These are phyloP conservation scores for Penicilliopsis zonata DNA, from an alignment of 495 filamentous ascomycete species.

Conservation along the genomic window DNA sequence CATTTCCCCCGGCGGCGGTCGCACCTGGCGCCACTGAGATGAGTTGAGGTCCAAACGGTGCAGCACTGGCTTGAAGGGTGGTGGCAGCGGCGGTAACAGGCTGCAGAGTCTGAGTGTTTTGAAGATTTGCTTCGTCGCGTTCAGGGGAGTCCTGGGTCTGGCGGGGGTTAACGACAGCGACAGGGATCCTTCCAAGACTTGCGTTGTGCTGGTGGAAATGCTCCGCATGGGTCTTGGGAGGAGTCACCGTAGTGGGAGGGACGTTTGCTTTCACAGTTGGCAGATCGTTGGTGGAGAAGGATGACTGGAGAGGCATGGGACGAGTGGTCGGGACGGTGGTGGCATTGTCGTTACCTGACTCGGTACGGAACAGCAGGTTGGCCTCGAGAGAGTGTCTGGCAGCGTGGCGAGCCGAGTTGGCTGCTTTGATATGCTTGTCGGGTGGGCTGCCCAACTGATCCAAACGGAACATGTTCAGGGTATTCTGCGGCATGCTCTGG, in stretches of 20 bases:
- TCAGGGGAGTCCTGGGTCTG: conserved; percentile 53
- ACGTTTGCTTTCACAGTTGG: conserved; percentile 66
- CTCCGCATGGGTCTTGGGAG: conserved; percentile 53
- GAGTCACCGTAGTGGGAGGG: conserved; percentile 38
- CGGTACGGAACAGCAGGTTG: conserved; percentile 19
- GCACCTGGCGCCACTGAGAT: conserved; percentile 10
- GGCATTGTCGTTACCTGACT: conserved; percentile 15
- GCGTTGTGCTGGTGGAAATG: conserved; percentile 77
- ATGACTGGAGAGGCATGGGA: conserved; percentile 50
- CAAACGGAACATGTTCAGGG: conserved; percentile 24
- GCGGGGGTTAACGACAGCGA: conserved; percentile 45
- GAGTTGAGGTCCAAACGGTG: conserved; percentile 49
- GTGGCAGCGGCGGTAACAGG: too few species aligned
- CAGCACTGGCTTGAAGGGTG: conserved; percentile 64
- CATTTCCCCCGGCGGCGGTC: conserved; percentile 6
- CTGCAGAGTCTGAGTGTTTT: conserved; percentile 36
- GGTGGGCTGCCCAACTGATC: conserved; percentile 16
- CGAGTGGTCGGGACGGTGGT: conserved; percentile 17
- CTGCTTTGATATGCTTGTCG: conserved; percentile 9
- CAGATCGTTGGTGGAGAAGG: conserved; percentile 82
- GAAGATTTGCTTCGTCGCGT: conserved; percentile 27
- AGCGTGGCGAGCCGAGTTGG: conserved; percentile 18
- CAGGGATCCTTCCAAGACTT: conserved; percentile 66
- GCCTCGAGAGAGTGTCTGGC: conserved; percentile 47
- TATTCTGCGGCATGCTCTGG: conserved; percentile 64